Evolutionary conservation across 163 green algal species (phyloP).

Genomic region (Scenedesmus sp.): DNA sequence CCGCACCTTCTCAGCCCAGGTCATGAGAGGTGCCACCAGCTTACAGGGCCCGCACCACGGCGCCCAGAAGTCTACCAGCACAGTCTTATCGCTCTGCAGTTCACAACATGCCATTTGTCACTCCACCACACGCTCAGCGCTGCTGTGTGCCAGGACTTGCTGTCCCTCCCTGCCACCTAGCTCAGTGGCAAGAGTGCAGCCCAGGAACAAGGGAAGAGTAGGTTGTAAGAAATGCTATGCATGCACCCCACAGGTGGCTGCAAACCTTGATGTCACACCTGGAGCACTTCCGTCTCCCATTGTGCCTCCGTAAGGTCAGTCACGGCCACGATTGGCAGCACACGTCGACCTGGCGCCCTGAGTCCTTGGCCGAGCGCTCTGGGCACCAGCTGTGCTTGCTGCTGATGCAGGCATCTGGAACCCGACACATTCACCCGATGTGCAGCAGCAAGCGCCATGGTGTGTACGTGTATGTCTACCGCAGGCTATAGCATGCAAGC

Average conservation of each 20-base stretch:
- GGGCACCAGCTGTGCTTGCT: background rate
- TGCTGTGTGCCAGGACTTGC: background rate
- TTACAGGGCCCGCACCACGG: constrained; percentile 97
- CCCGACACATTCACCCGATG: background rate
- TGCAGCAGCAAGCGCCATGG: background rate
- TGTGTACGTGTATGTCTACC: background rate
- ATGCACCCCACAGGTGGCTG: background rate
- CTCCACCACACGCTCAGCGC: background rate
- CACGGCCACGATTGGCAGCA: constrained; percentile 9
- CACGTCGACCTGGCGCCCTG: background rate
- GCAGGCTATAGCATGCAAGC: background rate
- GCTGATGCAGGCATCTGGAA: background rate
- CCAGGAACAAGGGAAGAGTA: background rate
- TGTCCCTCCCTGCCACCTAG: background rate
- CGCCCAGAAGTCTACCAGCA: constrained; percentile 96
- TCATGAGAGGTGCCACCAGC: constrained; percentile 89
- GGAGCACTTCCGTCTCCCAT: constrained; percentile 83
- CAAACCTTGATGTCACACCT: constrained; percentile 64
- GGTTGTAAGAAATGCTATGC: background rate
- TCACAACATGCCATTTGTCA: background rate
- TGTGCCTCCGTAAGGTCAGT: constrained; percentile 53
- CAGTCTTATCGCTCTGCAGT: constrained; percentile 76
- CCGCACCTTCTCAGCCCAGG: constrained; percentile 81
- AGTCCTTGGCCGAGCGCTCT: background rate
- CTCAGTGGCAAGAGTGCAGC: background rate